phyloP scores from a whole-genome alignment of 768 basidiomycete species.

The Kwoniella newhampshirensis region DNA sequence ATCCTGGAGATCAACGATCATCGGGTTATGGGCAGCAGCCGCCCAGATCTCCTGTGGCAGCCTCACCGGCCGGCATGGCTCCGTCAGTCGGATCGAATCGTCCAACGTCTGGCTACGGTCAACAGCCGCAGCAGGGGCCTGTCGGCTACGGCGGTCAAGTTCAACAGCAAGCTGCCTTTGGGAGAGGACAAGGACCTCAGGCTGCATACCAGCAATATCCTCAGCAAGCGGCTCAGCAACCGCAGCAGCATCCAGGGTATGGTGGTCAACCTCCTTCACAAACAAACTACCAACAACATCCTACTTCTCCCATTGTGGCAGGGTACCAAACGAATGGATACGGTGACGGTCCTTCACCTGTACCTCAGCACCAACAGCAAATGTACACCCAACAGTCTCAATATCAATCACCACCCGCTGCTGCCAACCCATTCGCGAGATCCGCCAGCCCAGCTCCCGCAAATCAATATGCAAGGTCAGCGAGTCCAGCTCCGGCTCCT shows the following conservation, averaged over 20 bases:
- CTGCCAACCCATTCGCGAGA: constrained; percentile 1
- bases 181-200: constrained; percentile 12
- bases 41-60: constrained; percentile 21
- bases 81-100: constrained; percentile 11
- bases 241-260: constrained; percentile 12
- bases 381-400: constrained; percentile 2
- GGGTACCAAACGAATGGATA: constrained; percentile 3
- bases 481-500: constrained; percentile 38
- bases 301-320: not conserved
- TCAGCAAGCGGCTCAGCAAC: constrained; percentile 10
- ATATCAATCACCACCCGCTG: constrained; percentile 3
- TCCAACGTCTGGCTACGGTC: constrained; percentile 27
- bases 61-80: constrained; percentile 5
- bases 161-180: constrained; percentile 15
- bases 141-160: not conserved
- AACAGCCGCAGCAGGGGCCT: constrained; percentile 4
- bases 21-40: constrained; percentile 11
- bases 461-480: constrained; percentile 30
- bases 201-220: constrained; percentile 15
- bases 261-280: constrained; percentile 44
- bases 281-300: constrained; percentile 15
- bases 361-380: constrained; percentile 8
- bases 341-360: constrained; percentile 15
- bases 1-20: constrained; percentile 8
- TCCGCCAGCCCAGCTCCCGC: constrained; percentile 10